Evolutionary conservation across 1,139 yeast genomes (phyloP).

Genomic region (Sugiyamaella novakii): DNA sequence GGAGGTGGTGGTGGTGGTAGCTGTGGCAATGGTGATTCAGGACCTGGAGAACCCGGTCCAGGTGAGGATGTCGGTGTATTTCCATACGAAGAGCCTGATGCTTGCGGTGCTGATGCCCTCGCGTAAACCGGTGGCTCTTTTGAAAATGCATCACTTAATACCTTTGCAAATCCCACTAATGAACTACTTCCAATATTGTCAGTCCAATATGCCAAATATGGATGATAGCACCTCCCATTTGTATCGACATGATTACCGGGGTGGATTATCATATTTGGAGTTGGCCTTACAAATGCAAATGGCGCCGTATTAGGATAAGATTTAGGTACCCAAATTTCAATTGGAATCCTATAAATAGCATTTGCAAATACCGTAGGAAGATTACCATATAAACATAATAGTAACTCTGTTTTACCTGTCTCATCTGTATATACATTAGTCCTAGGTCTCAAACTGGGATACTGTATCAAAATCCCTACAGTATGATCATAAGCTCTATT

Average conservation of each 20-base stretch:
- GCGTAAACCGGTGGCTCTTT: conserved; percentile 56
- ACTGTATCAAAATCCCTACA: conserved; percentile 54
- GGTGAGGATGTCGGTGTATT: conserved; percentile 17
- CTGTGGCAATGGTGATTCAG: not conserved
- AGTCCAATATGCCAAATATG: conserved; percentile 64
- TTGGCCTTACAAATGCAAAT: conserved; percentile 58
- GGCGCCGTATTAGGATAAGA: conserved; percentile 70
- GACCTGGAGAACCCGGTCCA: not conserved
- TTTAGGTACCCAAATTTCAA: conserved; percentile 77
- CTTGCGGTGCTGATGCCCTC: conserved; percentile 38
- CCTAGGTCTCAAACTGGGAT: conserved; percentile 60
- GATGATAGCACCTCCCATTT: conserved; percentile 76
- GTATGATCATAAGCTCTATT: conserved; percentile 62
- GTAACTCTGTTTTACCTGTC: conserved; percentile 59
- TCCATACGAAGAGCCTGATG: not conserved
- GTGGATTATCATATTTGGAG: conserved; percentile 50
- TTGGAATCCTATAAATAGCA: conserved; percentile 52
- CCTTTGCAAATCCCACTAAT: conserved; percentile 45
- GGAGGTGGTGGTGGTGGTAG: conserved; percentile 7
- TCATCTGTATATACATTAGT: conserved; percentile 69
- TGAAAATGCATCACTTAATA: conserved; percentile 48
- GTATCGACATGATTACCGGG: conserved; percentile 72
- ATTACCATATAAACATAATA: conserved; percentile 67
- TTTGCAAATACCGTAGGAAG: conserved; percentile 44
- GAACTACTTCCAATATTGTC: conserved; percentile 40